Evolutionary conservation across 1,284 basidiomycete species (phyloP), one percentile per base, ranked within the genome.

Genomic region (Ceratobasidium sp.): DNA sequence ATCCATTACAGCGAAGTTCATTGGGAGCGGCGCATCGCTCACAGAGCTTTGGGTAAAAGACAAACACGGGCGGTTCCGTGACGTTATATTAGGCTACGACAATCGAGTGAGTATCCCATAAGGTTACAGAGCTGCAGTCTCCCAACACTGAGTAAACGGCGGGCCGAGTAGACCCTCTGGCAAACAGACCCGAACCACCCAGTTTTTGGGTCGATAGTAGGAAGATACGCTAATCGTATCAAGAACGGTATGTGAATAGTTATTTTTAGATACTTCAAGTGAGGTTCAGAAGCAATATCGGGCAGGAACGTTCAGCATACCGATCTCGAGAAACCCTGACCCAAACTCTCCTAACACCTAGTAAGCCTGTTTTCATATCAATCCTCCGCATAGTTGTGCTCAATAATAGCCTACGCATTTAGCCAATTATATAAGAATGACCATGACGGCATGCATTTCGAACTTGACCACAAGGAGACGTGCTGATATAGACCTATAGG

Each of bases 221-320:
- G 80, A n/a, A 71, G 85, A 81, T 86, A 87, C 80, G 86, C 86
- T 28, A 88, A 88, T 79, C 84, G 87, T 48, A 86, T 88, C 66
- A 84, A 85, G 73, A 86, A 87, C 74, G 69, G 56, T 73, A 23
- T 17, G 69, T 44, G 4, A 17, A n/a, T n/a, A 17, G 4, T 23
- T 52, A 10, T 42, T 33, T 33, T 67, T 9, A 3, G 10, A 10
- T 42, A n/a, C 3, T 3, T 33, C 20, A 9, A 42, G n/a, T 4
- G 17, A n/a, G 20, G 61, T n/a, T 44, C 23, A 10, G 42, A 15
- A 33, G 3, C 28, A 61, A n/a, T 5, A 33, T 15, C 61, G 69
- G 7, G 15, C 17, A 73, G 87, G 87, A 17, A 87, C 87, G 2
- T 88, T 88, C 80, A 86, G 86, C 10, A 86, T 88, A 70, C 87